These are phyloP conservation scores for Penicillium tannophilum DNA, from an alignment of 495 filamentous ascomycete species.

Conservation along the genomic window DNA sequence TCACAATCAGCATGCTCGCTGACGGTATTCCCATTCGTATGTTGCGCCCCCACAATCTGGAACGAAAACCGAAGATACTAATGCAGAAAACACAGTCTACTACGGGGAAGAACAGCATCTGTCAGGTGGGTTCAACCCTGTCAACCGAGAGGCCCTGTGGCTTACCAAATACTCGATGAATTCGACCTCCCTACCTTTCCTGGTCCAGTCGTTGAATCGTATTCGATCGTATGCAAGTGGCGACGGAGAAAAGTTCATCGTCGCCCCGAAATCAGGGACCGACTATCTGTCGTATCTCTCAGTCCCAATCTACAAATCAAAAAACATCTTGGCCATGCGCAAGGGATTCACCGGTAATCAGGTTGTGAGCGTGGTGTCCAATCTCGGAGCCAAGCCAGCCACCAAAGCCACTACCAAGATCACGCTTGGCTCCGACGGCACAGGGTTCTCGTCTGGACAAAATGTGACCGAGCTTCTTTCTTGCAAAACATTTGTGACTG, in stretches of 20 bases:
- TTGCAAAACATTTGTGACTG: conserved; percentile 16
- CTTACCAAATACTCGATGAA: conserved; percentile 59
- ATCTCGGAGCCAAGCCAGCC: conserved; percentile 20
- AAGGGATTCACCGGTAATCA: conserved; percentile 25
- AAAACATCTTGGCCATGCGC: conserved; percentile 20
- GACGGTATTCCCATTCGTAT: conserved; percentile 57
- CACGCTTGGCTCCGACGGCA: conserved; percentile 19
- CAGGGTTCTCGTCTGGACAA: conserved; percentile 17
- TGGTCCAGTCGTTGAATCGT: conserved; percentile 19
- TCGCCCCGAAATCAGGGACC: conserved; percentile 11
- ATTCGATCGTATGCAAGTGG: conserved; percentile 19
- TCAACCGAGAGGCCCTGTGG: conserved; percentile 73
- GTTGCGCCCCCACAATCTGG: conserved; percentile 4
- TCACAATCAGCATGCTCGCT: conserved; percentile 65
- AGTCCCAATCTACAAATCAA: conserved; percentile 19
- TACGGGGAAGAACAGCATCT: conserved; percentile 70
- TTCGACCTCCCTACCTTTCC: conserved; percentile 39
- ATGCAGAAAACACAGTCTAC: conserved; percentile 35
- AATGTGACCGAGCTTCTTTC: conserved; percentile 22
- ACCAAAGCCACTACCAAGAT: conserved; percentile 12
- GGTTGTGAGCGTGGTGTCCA: conserved; percentile 25
- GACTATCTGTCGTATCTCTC: conserved; percentile 22
- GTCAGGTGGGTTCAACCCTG: conserved; percentile 56
- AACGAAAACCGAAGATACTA: conserved; percentile 3
- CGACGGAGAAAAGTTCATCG: conserved; percentile 17